Base-by-base conservation (phyloP, 2,329 filamentous ascomycete species). In the Penicillium sumatraense region DNA sequence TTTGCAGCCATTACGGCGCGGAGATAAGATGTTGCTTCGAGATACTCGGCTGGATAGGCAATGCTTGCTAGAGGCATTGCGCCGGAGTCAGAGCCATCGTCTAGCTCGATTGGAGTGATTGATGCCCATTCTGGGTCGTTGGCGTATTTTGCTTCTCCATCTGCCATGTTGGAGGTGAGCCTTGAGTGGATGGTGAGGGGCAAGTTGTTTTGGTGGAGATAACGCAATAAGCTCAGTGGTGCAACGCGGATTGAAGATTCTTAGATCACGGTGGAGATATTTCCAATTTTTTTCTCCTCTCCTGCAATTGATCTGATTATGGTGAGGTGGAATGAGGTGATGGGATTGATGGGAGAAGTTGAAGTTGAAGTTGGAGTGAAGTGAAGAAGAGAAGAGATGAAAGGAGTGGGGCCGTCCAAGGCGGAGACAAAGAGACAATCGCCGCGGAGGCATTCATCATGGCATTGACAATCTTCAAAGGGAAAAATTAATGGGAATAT, bases 21-120 rank as follows among this genome's bases (percentile, higher is more conserved):
- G 50, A 99, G 85, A 76, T 98, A 99, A 41, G 90, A 88, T 78
- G 96, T 95, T 44, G 91, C 93, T 79, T 97, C 93, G 59, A 88
- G 86, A 74, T 99, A 99, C 61, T 95, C 89, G 27, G 91, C 87
- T 2, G 89, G 86, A 75, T 99, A 99, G 54, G 93, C 88, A 74
- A 99, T 99, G 56, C 88, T 86, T n/a, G 93, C 93, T 55, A 99
- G 84, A 24, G 93, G 91, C 64, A 88, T 61, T 2, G 60, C 58
- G 14, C 63, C 68, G 3, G 72, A 68, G 3, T 65, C 63, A 3
- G 81, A 89, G 56, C 91, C 90, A 76, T 97, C 93, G 69, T 91
- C 84, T 66, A 95, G 87, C 3, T 90, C 87, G 53, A 98, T 89
- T 18, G 93, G 93, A 49, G 86, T 80, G 49, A 97, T 82, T 76